phyloP scores from a whole-genome alignment of 2,329 filamentous ascomycete genomes.

The Dothistroma pini region DNA sequence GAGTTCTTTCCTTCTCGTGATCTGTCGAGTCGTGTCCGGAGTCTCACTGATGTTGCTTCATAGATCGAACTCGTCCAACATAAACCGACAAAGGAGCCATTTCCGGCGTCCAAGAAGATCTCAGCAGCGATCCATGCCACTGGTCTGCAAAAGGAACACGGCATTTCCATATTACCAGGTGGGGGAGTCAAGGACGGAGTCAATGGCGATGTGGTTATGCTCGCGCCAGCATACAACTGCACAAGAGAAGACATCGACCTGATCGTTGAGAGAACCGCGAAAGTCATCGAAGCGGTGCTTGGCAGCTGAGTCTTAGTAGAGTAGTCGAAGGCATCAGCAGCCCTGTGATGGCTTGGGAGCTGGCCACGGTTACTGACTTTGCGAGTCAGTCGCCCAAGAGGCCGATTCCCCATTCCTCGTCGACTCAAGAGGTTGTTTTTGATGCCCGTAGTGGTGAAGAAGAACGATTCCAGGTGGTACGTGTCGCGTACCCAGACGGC shows the following conservation, averaged over 20 bases:
- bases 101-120: slow-evolving; percentile 43
- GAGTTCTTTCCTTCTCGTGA: not conserved
- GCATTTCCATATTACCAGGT: slow-evolving; percentile 59
- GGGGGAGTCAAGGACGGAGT: slow-evolving; percentile 55
- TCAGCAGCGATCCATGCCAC: slow-evolving; percentile 44
- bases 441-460: no score
- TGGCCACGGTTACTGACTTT: no score
- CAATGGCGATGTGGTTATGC: slow-evolving; percentile 57
- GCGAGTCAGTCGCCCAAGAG: no score
- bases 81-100: slow-evolving; percentile 50
- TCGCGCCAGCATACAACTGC: slow-evolving; percentile 64
- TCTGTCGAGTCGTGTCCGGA: not conserved
- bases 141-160: slow-evolving; percentile 39
- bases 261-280: slow-evolving; percentile 49
- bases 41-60: slow-evolving; percentile 35
- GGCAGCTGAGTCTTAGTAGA: slow-evolving; percentile 1
- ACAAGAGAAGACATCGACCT: slow-evolving; percentile 52
- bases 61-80: slow-evolving; percentile 56
- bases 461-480: no score
- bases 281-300: slow-evolving; percentile 50
- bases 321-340: not conserved
- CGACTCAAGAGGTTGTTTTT: no score
- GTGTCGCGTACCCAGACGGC: no score
- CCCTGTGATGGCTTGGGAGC: not conserved
- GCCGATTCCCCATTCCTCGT: no score